A percentile compares a stretch with the other conserved stretches of the same genome.
phyloP scores from a whole-genome alignment of 768 basidiomycete genomes.

The Pleurotus tuber-regium region DNA sequence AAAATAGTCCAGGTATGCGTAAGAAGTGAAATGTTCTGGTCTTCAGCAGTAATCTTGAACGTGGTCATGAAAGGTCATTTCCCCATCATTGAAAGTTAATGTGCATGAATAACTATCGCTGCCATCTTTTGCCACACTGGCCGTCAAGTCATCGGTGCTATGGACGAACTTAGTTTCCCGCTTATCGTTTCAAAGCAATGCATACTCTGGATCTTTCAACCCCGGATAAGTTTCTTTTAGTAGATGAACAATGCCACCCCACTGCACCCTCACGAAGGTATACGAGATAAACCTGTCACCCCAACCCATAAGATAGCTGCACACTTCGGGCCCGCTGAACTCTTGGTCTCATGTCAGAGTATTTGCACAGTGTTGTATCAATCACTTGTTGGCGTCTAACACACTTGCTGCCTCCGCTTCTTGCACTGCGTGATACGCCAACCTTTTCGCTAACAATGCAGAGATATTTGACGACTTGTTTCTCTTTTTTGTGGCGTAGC shows the following conservation, averaged over 20 bases:
- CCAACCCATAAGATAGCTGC: slow-evolving; percentile 42
- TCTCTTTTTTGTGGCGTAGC: slow-evolving; percentile 42
- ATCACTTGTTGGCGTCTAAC: slow-evolving; percentile 18
- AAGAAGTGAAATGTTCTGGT: not conserved
- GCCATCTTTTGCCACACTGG: too few species aligned
- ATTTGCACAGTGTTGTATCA: slow-evolving; percentile 32
- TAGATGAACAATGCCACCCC: slow-evolving; percentile 13
- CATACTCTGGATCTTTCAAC: not conserved
- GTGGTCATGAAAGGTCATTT: not conserved
- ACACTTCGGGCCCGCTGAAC: slow-evolving; percentile 33
- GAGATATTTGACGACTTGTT: slow-evolving; percentile 29
- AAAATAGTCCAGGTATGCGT: not conserved
- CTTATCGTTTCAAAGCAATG: not conserved
- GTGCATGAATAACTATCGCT: too few species aligned
- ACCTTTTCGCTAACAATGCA: slow-evolving; percentile 31
- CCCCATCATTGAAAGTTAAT: too few species aligned
- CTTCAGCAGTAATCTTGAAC: not conserved
- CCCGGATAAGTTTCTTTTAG: not conserved
- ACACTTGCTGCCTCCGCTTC: not conserved
- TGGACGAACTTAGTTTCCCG: too few species aligned
- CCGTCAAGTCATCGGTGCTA: too few species aligned
- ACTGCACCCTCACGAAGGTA: slow-evolving; percentile 31
- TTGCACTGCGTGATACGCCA: slow-evolving; percentile 23
- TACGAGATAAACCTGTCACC: slow-evolving; percentile 36
- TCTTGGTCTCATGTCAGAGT: slow-evolving; percentile 32